These are phyloP conservation scores for Prototheca wickerhamii DNA, from an alignment of 163 green algal species.

Conservation along the genomic window DNA sequence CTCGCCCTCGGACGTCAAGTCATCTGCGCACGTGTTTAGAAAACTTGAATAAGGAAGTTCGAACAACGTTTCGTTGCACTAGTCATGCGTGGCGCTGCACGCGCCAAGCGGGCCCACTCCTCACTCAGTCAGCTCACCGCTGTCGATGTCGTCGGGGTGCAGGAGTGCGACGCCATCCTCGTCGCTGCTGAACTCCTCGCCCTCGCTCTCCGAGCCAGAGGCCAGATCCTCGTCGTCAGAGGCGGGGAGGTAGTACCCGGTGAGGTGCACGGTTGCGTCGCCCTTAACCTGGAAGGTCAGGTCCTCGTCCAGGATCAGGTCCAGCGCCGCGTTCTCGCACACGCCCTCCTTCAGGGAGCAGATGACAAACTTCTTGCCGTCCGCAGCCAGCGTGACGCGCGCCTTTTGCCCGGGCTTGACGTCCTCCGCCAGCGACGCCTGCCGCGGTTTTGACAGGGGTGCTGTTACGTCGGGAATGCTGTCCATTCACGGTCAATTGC, in stretches of 20 bases:
- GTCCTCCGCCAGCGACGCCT: conserved; percentile 21
- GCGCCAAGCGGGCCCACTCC: no score
- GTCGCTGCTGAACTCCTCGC: conserved; percentile 10
- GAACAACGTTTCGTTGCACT: no score
- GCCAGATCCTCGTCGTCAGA: conserved; percentile 33
- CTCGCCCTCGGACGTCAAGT: not conserved
- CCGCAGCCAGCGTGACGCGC: conserved; percentile 21
- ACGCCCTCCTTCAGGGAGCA: conserved; percentile 29
- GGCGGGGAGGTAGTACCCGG: conserved; percentile 58
- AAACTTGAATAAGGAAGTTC: no score
- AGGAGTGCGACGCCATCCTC: conserved; percentile 9
- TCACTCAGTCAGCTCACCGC: not conserved
- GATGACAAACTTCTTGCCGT: conserved; percentile 28
- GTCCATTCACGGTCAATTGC: not conserved
- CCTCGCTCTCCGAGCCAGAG: conserved; percentile 22
- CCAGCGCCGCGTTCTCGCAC: conserved; percentile 34
- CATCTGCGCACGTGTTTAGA: not conserved
- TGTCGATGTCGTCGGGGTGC: no score
- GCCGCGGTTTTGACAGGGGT: not conserved
- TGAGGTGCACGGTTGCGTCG: conserved; percentile 42
- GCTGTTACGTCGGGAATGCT: not conserved
- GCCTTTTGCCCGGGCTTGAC: conserved; percentile 13
- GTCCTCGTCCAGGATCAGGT: conserved; percentile 62
- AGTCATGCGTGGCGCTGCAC: no score
- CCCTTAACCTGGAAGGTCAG: conserved; percentile 40